phyloP scores from a whole-genome alignment of 768 basidiomycete species.

The Tulasnella sp. region DNA sequence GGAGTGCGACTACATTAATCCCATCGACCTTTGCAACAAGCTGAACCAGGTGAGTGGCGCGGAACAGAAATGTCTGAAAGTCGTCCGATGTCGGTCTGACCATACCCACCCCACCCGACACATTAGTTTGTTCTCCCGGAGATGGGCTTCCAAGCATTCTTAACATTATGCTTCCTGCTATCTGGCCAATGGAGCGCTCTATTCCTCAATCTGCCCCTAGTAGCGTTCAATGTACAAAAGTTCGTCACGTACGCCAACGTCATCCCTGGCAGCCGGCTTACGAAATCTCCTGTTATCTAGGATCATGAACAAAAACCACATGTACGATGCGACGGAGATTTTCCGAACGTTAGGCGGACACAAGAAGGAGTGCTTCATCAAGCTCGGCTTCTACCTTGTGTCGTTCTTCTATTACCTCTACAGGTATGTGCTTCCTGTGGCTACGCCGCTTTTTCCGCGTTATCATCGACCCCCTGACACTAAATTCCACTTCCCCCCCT shows the following conservation, averaged over 20 bases:
- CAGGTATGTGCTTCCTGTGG: slow-evolving; percentile 45
- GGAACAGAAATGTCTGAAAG: not conserved
- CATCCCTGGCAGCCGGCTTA: not conserved
- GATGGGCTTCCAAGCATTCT: slow-evolving; percentile 88
- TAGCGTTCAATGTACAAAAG: slow-evolving; percentile 93
- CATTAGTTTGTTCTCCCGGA: slow-evolving; percentile 91
- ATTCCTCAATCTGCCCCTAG: slow-evolving; percentile 77
- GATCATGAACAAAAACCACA: slow-evolving; percentile 87
- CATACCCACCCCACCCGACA: not conserved
- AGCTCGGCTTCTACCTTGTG: slow-evolving; percentile 86
- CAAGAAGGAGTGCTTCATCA: slow-evolving; percentile 94
- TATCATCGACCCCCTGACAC: not conserved
- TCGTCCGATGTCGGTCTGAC: not conserved
- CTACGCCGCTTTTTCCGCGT: not conserved
- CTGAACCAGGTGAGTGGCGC: slow-evolving; percentile 72
- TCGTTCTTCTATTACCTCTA: slow-evolving; percentile 92
- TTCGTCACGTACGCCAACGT: slow-evolving; percentile 36
- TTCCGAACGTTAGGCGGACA: slow-evolving; percentile 89
- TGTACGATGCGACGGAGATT: slow-evolving; percentile 99
- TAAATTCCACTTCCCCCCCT: not conserved
- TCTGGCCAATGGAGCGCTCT: slow-evolving; percentile 94
- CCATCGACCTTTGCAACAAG: slow-evolving; percentile 99
- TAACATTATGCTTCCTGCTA: slow-evolving; percentile 83
- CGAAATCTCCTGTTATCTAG: slow-evolving; percentile 36
- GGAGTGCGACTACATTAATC: slow-evolving; percentile 99